These are phyloP conservation scores for Cynara cardunculus DNA, from an alignment of 129 eudicot species.

Conservation along the genomic window DNA sequence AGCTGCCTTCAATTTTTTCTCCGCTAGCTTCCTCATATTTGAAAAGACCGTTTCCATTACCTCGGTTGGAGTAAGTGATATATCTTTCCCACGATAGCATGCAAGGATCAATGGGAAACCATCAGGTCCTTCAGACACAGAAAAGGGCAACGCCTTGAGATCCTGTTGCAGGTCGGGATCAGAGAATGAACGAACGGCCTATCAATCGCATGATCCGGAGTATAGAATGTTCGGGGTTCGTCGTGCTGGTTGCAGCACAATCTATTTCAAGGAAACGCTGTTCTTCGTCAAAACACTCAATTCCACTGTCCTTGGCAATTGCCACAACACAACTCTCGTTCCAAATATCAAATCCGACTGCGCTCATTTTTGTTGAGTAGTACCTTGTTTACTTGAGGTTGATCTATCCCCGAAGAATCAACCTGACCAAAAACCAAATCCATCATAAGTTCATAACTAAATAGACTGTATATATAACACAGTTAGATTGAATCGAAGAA, in stretches of 20 bases:
- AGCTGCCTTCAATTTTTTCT: constrained; percentile 68
- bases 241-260: constrained; percentile 45
- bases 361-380: constrained; percentile 63
- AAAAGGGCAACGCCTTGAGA: constrained; percentile 64
- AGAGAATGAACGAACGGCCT: constrained; percentile 51
- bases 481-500: neutral
- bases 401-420: constrained; percentile 5
- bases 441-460: neutral
- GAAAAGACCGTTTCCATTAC: constrained; percentile 57
- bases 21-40: constrained; percentile 52
- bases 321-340: constrained; percentile 90
- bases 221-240: constrained; percentile 58
- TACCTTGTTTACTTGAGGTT: constrained; percentile 3
- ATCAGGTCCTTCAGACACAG: constrained; percentile 60
- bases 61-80: too few species aligned
- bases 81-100: too few species aligned
- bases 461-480: neutral
- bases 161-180: constrained; percentile 71
- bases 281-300: constrained; percentile 70
- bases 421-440: constrained; percentile 20
- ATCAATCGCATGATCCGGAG: constrained; percentile 54
- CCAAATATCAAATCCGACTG: constrained; percentile 87
- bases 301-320: constrained; percentile 83
- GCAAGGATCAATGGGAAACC: constrained; percentile 67
- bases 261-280: constrained; percentile 69